Conservation (phyloP, 202 grass and related monocot genomes). For the Hordeum pubiflorum region DNA sequence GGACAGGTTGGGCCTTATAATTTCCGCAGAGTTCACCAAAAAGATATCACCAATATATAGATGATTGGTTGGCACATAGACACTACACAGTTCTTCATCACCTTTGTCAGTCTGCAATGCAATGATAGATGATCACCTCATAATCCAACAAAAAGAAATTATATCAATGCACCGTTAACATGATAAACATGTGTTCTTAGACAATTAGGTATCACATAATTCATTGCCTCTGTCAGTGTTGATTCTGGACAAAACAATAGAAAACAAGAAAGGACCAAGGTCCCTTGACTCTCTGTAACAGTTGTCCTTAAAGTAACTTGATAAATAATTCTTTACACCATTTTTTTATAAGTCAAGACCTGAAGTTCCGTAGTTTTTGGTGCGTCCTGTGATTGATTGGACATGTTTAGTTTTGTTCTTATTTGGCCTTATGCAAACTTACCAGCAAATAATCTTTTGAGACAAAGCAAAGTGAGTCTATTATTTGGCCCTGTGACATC, state of each 20-base stretch:
- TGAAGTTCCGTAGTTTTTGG: background rate
- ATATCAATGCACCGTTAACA: background rate
- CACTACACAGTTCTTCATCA: conserved; percentile 94
- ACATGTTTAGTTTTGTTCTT: background rate
- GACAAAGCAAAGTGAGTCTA: background rate
- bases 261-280: background rate
- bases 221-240: background rate
- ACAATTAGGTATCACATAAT: background rate
- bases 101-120: conserved; percentile 83
- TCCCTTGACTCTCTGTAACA: background rate
- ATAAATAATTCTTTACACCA: background rate
- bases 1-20: conserved; percentile 94
- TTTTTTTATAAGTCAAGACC: background rate
- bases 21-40: conserved; percentile 81
- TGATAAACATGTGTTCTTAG: background rate
- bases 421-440: background rate
- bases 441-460: background rate
- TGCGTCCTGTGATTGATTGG: background rate
- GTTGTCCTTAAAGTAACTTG: background rate
- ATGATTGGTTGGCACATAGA: conserved; percentile 98
- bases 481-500: background rate
- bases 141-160: conserved; percentile 15
- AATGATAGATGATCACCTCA: conserved; percentile 23
- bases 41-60: conserved; percentile 95
- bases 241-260: background rate